These are phyloP conservation scores for Cutaneotrichosporon dermatis DNA, from an alignment of 1,284 basidiomycete genomes.

Conservation along the genomic window DNA sequence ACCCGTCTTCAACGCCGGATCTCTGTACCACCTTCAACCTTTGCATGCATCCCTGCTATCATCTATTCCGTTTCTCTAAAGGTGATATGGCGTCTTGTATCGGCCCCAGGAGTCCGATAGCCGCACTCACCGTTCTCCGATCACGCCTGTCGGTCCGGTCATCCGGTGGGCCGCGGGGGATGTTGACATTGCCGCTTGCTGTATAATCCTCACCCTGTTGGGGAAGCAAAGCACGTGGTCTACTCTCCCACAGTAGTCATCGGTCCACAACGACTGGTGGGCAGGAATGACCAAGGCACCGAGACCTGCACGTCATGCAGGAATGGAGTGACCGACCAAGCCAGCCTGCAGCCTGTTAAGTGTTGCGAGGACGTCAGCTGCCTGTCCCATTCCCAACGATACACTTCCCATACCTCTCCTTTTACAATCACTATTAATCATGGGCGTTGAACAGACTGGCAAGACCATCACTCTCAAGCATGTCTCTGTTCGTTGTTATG, in stretches of 20 bases:
- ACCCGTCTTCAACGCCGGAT: too few species aligned
- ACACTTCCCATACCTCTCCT: background rate
- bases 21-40: background rate
- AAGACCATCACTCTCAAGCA: conserved; percentile 40
- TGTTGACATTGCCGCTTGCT: background rate
- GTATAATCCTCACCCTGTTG: too few species aligned
- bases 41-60: background rate
- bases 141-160: background rate
- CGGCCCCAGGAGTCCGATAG: background rate
- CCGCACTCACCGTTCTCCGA: background rate
- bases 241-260: background rate
- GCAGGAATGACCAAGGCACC: too few species aligned
- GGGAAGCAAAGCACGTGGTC: background rate
- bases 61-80: too few species aligned
- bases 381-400: background rate
- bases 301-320: too few species aligned
- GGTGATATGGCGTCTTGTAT: background rate
- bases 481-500: conserved; percentile 30
- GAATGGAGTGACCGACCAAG: too few species aligned
- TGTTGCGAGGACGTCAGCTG: background rate
- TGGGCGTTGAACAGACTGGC: conserved; percentile 44
- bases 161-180: background rate
- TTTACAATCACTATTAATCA: conserved; percentile 15
- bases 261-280: too few species aligned
- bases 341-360: background rate